Evolutionary conservation across 371 early-diverging fungal species (phyloP), one percentile per base, ranked within the genome.

Genomic region (Mucor irregularis): DNA sequence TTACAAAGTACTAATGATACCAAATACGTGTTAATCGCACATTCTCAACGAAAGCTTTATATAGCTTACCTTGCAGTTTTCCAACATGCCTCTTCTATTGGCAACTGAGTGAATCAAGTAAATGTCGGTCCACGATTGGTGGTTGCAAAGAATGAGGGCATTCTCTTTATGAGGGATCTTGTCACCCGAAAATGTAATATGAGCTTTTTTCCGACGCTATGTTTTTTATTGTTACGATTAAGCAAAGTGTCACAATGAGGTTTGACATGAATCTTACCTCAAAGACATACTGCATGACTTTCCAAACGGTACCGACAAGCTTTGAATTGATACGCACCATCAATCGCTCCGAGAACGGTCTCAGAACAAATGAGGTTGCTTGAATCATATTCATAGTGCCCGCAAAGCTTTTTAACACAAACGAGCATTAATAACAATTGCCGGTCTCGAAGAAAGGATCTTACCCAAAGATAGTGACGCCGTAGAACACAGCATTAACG

Each of bases 121-220:
- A 64, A 84, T 81, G 61, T 88, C 89, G 3, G 81, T 76, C 70
- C 79, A 84, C 14, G 84, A 83, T 22, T 77, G 66, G 50, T 88
- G 89, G 37, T 88, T 88, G 24, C 81, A 76, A 40, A 85, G 70
- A 21, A 88, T 84, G 34, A 88, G 58, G 1, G 87, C 87, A 25
- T 77, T 79, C 66, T 88, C 85, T 22, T 66, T 37, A 5, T 68
- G 30, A 11, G 82, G 82, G n/a, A 86, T 47, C 24, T 56, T 54
- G 55, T 83, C 85, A 26, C 89, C 87, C 5, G 89, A 87, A 59
- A 81, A 87, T 21, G 87, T 86, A 42, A 88, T 81, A 21, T 62
- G 73, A 4, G 81, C 86, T 51, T 76, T 76, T 75, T 83, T 81
- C 33, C 72, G 73, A 31, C 54, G 40, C 50, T 58, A 17, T 40